These are phyloP conservation scores for Cyberlindnera nakhonratchasimensis DNA, from an alignment of 805 yeast genomes.

Conservation along the genomic window DNA sequence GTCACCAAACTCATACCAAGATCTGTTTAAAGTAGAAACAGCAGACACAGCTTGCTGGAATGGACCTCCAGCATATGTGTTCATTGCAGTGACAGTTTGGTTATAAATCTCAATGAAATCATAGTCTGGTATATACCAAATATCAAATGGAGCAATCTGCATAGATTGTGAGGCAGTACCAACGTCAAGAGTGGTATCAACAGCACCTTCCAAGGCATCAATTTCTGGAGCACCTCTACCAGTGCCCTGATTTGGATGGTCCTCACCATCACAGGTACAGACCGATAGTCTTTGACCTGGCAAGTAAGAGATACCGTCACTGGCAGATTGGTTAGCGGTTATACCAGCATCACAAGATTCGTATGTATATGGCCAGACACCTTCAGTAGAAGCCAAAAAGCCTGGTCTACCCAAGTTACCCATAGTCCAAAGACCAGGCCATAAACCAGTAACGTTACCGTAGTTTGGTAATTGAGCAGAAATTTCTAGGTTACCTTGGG, in stretches of 20 bases:
- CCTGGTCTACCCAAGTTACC: conserved; percentile 95
- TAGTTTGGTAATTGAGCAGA: conserved; percentile 76
- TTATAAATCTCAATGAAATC: conserved; percentile 73
- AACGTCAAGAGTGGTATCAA: conserved; percentile 43
- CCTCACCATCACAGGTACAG: conserved; percentile 80
- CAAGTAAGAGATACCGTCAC: conserved; percentile 83
- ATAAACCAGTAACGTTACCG: conserved; percentile 75
- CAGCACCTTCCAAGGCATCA: conserved; percentile 85
- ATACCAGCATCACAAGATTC: conserved; percentile 90
- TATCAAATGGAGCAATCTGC: conserved; percentile 91
- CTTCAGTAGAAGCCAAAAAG: conserved; percentile 79
- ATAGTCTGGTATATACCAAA: conserved; percentile 93
- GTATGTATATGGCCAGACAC: conserved; percentile 93
- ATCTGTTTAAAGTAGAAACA: conserved; percentile 67
- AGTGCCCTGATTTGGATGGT: conserved; percentile 81
- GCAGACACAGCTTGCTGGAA: conserved; percentile 91
- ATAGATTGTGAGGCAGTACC: conserved; percentile 84
- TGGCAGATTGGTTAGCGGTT: conserved; percentile 86
- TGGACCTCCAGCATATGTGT: conserved; percentile 89
- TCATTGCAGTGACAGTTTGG: conserved; percentile 68
- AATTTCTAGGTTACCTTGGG: conserved; percentile 77
- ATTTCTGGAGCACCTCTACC: conserved; percentile 98
- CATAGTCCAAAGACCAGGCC: conserved; percentile 97
- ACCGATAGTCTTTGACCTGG: conserved; percentile 77
- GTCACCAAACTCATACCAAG: conserved; percentile 76